phyloP scores from a whole-genome alignment of 208 protist species.

The Leishmania martiniquensis region DNA sequence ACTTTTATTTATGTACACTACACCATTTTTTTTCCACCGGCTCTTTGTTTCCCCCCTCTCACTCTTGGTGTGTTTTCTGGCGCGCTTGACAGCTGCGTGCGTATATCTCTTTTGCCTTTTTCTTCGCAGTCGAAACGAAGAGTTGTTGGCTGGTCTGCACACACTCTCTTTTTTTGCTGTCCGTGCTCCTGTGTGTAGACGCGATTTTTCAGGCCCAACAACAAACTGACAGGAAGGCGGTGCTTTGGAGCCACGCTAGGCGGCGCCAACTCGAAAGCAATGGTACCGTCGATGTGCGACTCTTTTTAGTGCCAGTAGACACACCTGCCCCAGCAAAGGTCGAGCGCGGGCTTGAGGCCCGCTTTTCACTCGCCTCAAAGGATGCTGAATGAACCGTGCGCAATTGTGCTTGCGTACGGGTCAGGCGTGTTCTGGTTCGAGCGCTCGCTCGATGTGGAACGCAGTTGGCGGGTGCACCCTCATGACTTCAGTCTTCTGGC shows the following conservation, averaged over 20 bases:
- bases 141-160: background rate
- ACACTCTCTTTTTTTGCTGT: background rate
- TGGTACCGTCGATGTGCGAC: background rate
- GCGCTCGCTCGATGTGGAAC: background rate
- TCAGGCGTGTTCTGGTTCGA: background rate
- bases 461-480: background rate
- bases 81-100: background rate
- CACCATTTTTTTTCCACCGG: background rate
- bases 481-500: background rate
- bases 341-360: background rate
- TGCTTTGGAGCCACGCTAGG: background rate
- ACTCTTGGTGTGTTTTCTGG: background rate
- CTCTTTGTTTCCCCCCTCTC: too few relatives aligned
- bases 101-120: background rate
- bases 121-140: background rate
- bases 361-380: background rate
- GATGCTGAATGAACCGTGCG: background rate
- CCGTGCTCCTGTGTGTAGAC: background rate
- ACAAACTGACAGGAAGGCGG: background rate
- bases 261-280: background rate
- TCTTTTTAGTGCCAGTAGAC: background rate
- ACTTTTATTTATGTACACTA: constrained; percentile 4
- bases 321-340: background rate
- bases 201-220: background rate
- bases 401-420: background rate